Evolutionary conservation across 495 filamentous ascomycete species (phyloP), one percentile per base, ranked within the genome.

Genomic region (Cercophora scortea): DNA sequence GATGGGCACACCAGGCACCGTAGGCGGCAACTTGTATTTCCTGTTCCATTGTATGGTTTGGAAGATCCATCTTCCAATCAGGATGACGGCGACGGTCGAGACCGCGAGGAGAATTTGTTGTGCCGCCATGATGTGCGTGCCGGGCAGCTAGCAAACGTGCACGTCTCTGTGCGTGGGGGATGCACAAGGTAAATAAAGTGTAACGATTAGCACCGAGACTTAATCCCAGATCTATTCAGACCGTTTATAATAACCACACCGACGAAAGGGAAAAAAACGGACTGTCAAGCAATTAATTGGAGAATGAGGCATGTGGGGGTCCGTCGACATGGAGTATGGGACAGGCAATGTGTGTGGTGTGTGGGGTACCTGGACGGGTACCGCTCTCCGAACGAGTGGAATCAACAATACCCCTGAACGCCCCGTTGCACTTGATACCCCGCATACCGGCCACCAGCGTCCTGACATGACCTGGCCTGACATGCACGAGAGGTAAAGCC

Each of bases 1-100:
- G 32, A 89, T 51, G 0, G 85, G 86, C 15, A 88, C 56, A 6
- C 84, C 84, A n/a, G 79, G 79, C 32, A 45, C 43, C 43, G 17
- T 15, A 3, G 43, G 43, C 43, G 43, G 43, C 43, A 45, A 17
- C 43, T 45, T 45, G 43, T 45, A 45, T 19, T 45, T 45, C 19
- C 13, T 45, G 5, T n/a, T 15, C 17, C 13, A 13, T 2, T 7
- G 8, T 8, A 45, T 7, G 4, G 43, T 32, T 8, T 45, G 43
- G 43, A 45, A 25, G 19, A 45, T 11, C 43, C 43, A 45, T 45
- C 43, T 45, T 11, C 43, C 43, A 11, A 45, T 8, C 17, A 45
- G 43, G 3, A 45, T 15, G 32, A 45, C 19, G 9, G 18, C 43
- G 43, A 15, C 17, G 43, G 43, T 45, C 5, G 19, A 11, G 43